These are phyloP conservation scores for Citrus sinensis DNA, from an alignment of 345 rosid genomes.

Conservation along the genomic window DVS_A1.0 CM039163.1:4797501-4798000, in stretches of 20 bases:
- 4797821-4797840: constrained; percentile 70
- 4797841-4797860: constrained; percentile 95
- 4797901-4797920: constrained; percentile 17
- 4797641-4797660: constrained; percentile 88
- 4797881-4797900: constrained; percentile 42
- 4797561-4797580: constrained; percentile 7
- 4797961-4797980: constrained; percentile 1
- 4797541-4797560: background rate
- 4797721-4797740: constrained; percentile 23
- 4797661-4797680: constrained; percentile 76
- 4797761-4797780: constrained; percentile 24
- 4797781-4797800: constrained; percentile 24
- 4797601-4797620: constrained; percentile 48
- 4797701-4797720: constrained; percentile 28
- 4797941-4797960: background rate
- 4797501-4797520: background rate
- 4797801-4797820: constrained; percentile 52
- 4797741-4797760: constrained; percentile 27
- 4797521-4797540: background rate
- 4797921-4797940: constrained; percentile 6
- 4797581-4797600: constrained; percentile 46
- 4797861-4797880: constrained; percentile 83
- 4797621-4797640: constrained; percentile 69
- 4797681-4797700: constrained; percentile 65
- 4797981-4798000: constrained; percentile 34